phyloP scores from a whole-genome alignment of 2,329 filamentous ascomycete species.

The Pseudopyrenochaeta lycopersici region DNA sequence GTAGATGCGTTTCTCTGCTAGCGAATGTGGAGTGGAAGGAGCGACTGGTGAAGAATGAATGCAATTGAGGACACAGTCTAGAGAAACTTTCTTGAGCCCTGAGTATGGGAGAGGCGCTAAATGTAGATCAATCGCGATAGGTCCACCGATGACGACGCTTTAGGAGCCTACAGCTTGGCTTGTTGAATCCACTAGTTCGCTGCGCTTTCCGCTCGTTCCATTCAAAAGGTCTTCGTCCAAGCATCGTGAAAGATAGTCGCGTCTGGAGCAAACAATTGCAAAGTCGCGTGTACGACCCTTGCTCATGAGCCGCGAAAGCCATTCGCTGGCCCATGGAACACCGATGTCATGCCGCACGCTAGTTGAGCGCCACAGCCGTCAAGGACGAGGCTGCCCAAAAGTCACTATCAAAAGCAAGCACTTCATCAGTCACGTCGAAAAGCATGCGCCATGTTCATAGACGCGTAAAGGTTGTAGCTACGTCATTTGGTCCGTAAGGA shows the following conservation, averaged over 20 bases:
- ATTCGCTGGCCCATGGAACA: not conserved
- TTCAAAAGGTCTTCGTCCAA: not conserved
- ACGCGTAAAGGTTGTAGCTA: not conserved
- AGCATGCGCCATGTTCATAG: no score
- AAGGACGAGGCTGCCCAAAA: not conserved
- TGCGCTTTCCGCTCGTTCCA: not conserved
- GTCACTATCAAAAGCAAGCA: not conserved
- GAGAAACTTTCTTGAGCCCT: conserved; percentile 9
- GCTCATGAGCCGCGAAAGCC: not conserved
- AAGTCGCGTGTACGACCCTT: not conserved
- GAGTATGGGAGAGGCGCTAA: conserved; percentile 24
- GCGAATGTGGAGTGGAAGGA: not conserved
- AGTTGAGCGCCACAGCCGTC: not conserved
- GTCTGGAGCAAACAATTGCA: not conserved
- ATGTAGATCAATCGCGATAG: conserved; percentile 18
- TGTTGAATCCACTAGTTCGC: not conserved
- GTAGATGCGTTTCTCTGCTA: not conserved
- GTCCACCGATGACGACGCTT: conserved; percentile 30
- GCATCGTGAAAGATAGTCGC: not conserved
- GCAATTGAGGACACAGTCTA: conserved; percentile 8
- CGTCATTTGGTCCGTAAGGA: not conserved
- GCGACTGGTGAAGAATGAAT: conserved; percentile 6
- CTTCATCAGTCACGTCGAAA: not conserved
- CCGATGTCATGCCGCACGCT: not conserved
- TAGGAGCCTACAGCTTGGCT: conserved; percentile 2